These are phyloP conservation scores for Boletus edulis DNA, from an alignment of 768 basidiomycete genomes.

Conservation along the genomic window DNA sequence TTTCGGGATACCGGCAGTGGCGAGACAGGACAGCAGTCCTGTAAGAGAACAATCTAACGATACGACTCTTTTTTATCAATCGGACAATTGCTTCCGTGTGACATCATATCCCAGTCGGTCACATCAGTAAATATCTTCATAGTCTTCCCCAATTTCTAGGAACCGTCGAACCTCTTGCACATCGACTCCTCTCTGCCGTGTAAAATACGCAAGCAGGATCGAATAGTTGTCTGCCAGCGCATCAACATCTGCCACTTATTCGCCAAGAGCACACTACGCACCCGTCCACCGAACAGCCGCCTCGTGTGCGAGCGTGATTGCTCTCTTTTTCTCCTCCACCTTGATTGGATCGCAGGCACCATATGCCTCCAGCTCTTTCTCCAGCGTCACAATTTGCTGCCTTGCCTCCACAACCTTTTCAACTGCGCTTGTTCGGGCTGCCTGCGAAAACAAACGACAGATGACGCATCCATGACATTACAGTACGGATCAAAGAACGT, in stretches of 20 bases:
- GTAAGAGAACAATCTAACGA: constrained; percentile 1
- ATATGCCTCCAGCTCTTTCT: constrained; percentile 71
- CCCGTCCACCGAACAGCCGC: constrained; percentile 89
- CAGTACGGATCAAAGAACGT: constrained; percentile 9
- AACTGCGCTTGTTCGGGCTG: constrained; percentile 52
- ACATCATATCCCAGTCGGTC: constrained; percentile 8
- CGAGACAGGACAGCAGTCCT: background rate
- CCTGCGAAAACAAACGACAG: constrained; percentile 38
- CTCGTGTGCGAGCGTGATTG: constrained; percentile 74
- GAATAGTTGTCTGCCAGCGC: constrained; percentile 61
- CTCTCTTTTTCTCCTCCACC: constrained; percentile 74
- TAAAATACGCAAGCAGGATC: constrained; percentile 62
- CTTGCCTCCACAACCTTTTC: constrained; percentile 46
- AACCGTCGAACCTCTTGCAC: constrained; percentile 62
- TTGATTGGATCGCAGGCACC: constrained; percentile 83
- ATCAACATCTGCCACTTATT: background rate
- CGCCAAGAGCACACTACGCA: constrained; percentile 36
- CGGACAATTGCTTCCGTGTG: constrained; percentile 5
- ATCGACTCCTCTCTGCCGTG: constrained; percentile 56
- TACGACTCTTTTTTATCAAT: background rate
- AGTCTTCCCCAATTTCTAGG: constrained; percentile 67
- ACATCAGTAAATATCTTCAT: constrained; percentile 63
- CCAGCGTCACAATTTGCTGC: constrained; percentile 48
- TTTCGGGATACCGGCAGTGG: constrained; percentile 17
- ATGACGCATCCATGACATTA: background rate